Percentiles rank a stretch among this genome's conserved stretches.
phyloP scores from a whole-genome alignment of 768 basidiomycete genomes.

The Tricholoma terreum region DNA sequence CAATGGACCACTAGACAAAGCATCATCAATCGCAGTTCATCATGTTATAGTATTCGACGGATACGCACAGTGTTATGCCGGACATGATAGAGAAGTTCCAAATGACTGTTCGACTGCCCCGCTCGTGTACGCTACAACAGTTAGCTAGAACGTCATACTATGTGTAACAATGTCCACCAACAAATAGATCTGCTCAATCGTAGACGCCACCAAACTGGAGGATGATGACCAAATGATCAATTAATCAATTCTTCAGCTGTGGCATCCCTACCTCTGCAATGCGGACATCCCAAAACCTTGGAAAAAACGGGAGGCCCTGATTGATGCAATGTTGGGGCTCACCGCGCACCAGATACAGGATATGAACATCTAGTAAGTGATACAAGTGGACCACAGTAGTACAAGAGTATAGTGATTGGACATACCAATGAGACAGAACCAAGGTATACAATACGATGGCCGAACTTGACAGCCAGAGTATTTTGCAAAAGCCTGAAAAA shows the following conservation, averaged over 20 bases:
- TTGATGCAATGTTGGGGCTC: constrained; percentile 39
- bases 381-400: background rate
- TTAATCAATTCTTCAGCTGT: background rate
- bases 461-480: constrained; percentile 40
- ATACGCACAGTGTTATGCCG: constrained; percentile 37
- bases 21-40: too few species aligned
- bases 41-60: too few species aligned
- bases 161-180: constrained; percentile 8
- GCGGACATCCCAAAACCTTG: constrained; percentile 47
- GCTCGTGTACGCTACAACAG: constrained; percentile 35
- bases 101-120: constrained; percentile 40
- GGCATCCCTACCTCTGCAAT: constrained; percentile 33
- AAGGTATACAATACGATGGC: constrained; percentile 44
- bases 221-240: background rate
- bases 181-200: constrained; percentile 43
- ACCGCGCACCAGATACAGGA: constrained; percentile 44
- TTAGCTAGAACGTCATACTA: background rate
- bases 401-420: background rate
- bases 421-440: constrained; percentile 37
- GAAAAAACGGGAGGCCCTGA: constrained; percentile 41
- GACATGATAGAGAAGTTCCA: constrained; percentile 46
- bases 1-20: constrained; percentile 32
- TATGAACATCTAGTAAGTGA: constrained; percentile 35
- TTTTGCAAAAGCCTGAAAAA: constrained; percentile 34
- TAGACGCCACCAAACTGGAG: constrained; percentile 38